phyloP scores from a whole-genome alignment of 192 early-diverging fungal species.

The Rhizophagus clarus region DNA sequence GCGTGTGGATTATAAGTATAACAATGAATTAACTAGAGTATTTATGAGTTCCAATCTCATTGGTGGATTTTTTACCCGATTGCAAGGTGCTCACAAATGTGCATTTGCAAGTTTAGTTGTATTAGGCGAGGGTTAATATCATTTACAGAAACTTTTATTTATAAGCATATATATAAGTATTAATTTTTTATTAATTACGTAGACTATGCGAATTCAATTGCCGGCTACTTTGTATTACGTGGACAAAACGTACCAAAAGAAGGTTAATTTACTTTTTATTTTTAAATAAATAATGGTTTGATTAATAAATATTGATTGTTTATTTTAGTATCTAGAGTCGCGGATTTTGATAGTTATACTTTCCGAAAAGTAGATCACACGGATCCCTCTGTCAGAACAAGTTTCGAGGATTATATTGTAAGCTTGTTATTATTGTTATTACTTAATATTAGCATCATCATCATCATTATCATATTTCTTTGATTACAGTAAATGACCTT shows the following conservation, averaged over 20 bases:
- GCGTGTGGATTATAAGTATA: conserved; percentile 96
- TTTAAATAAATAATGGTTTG: neutral
- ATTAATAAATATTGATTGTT: conserved; percentile 19
- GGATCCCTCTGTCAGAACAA: conserved; percentile 61
- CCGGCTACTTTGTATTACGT: conserved; percentile 94
- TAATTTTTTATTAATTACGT: neutral
- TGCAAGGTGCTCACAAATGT: conserved; percentile 92
- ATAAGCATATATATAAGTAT: neutral
- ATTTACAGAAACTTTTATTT: neutral
- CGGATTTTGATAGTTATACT: conserved; percentile 88
- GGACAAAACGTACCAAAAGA: conserved; percentile 81
- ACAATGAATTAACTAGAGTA: conserved; percentile 81
- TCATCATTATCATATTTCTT: too few relatives aligned
- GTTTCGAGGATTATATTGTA: conserved; percentile 55
- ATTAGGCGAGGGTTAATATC: conserved; percentile 59
- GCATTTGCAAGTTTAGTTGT: conserved; percentile 88
- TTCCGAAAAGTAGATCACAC: conserved; percentile 76
- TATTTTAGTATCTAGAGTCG: conserved; percentile 65
- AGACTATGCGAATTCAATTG: conserved; percentile 86
- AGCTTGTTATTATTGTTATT: neutral
- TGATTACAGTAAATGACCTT: conserved; percentile 30
- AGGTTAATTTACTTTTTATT: conserved; percentile 24
- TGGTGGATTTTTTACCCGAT: conserved; percentile 90
- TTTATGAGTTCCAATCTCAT: conserved; percentile 96
- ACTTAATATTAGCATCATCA: too few relatives aligned